Conservation (phyloP, 73 alveolate species). For the Tetrahymena borealis region DNA sequence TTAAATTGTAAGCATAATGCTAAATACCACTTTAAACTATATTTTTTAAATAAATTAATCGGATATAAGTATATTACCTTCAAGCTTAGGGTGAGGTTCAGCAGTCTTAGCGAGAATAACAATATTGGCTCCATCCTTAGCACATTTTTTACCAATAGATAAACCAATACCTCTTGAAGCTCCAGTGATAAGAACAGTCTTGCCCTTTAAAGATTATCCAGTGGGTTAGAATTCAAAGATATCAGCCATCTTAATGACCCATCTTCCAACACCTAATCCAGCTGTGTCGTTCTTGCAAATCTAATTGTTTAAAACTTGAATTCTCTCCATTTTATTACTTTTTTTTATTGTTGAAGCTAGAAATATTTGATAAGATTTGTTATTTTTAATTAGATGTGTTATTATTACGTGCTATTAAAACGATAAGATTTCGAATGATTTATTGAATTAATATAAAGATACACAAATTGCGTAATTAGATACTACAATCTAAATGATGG, state of each 20-base stretch:
- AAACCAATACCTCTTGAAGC: conserved; percentile 88
- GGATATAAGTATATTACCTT: background rate
- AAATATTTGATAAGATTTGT: background rate
- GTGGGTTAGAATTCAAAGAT: background rate
- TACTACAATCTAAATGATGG: background rate
- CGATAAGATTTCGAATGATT: too few species aligned
- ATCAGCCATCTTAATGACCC: background rate
- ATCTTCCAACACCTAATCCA: background rate
- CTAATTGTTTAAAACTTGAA: background rate
- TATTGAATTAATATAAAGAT: background rate
- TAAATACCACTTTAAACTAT: background rate
- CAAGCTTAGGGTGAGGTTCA: conserved; percentile 70
- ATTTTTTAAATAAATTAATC: background rate
- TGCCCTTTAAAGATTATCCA: conserved; percentile 51
- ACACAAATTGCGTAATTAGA: background rate
- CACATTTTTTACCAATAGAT: conserved; percentile 76
- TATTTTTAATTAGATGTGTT: too few species aligned
- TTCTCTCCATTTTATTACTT: background rate
- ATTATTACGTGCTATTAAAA: too few species aligned
- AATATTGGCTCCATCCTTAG: conserved; percentile 83
- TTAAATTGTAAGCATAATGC: too few species aligned
- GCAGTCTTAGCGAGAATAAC: conserved; percentile 82
- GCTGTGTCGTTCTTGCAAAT: background rate
- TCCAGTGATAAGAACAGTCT: conserved; percentile 75
- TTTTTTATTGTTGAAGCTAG: background rate